Evolutionary conservation across 139 green algal genomes (phyloP), one percentile per base, ranked within the genome.

Genomic region (Astrephomene gubernaculifera): DNA sequence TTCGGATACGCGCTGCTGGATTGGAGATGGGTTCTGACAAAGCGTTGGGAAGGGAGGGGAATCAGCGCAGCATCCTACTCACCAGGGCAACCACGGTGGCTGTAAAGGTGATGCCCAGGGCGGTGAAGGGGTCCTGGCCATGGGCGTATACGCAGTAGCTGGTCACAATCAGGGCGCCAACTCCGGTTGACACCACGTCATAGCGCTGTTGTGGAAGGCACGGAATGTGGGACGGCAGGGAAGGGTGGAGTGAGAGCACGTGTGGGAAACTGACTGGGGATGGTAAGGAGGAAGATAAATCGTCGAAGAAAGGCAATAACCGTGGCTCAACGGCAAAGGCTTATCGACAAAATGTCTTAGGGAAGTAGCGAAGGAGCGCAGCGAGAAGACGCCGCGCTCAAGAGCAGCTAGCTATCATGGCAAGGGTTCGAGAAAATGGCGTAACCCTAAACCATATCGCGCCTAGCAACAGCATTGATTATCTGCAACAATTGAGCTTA

Each of bases 131-230:
- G 35, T 92, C 89, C 83, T 96, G 93, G 19, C 93, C 93, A 0
- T 86, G 65, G 0, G 60, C 54, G 53, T 81, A 43, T 1, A 94
- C 91, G 57, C 88, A 95, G 63, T 90, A 94, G 41, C 71, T 72
- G 12, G 93, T 96, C 7, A 96, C 93, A 2, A 72, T 29, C 33
- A 95, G 45, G 0, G 90, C 92, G 1, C 93, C 93, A 4, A 91
- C 36, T 14, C 88, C 90, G 0, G 93, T 89, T 6, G 86, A 91
- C 7, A 94, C 25, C 2, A 95, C 84, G 36, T 95, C 92, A 64
- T 95, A 94, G 33, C 90, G 79, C 64, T 89, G 73, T 21, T n/a
- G n/a, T 81, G 29, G 61, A 6, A 9, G 4, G 29, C 7, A 70
- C 21, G 61, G 14, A 31, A 39, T 19, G n/a, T 29, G 12, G 7